Base-by-base conservation (phyloP, 352 stramenopile genomes). In the Globisporangium nunn region DNA sequence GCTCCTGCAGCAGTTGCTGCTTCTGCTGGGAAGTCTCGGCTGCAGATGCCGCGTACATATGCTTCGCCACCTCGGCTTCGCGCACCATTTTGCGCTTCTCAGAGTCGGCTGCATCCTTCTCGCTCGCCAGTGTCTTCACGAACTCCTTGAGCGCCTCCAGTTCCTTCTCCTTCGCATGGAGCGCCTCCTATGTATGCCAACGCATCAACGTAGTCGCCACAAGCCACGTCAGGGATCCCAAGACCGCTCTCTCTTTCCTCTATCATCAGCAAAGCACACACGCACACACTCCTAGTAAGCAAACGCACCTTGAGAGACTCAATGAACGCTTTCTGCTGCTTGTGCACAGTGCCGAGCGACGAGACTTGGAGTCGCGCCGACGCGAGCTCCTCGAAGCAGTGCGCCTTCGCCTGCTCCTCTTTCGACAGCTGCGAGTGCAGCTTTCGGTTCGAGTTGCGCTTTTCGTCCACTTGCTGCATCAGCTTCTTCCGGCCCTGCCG, bases 341-440 rank as follows among this genome's bases (percentile, higher is more conserved):
- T 86, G 61, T 94, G 84, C 10, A 94, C 78, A 10, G 77, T 75
- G 12, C 69, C 78, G 28, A 94, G 65, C 15, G 84, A 84, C 35
- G 79, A 85, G 2, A 88, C 80, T 54, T 92, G 81, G 10, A 94
- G 63, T 5, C 84, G 69, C 0, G 78, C 75, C 28, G 74, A 76
- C 29, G 80, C 77, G 29, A 94, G 58, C 54, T 94, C 84, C 59
- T 94, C 84, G 47, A 90, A 88, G 49, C 70, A 85, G 18, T 90
- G 74, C 6, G 70, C 66, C 52, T 89, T 90, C 1, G 74, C 70
- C 49, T 90, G 79, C 39, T 85, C 71, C 35, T 89, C 77, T 41
- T 80, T 87, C 15, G 80, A 70, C 28, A 88, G 46, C 29, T 88
- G 64, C 3, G 68, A 78, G 47, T 89, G 70, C 51, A 91, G 61